Base-by-base conservation (phyloP, 192 early-diverging fungal species). In the Dissophora ornata region DNA sequence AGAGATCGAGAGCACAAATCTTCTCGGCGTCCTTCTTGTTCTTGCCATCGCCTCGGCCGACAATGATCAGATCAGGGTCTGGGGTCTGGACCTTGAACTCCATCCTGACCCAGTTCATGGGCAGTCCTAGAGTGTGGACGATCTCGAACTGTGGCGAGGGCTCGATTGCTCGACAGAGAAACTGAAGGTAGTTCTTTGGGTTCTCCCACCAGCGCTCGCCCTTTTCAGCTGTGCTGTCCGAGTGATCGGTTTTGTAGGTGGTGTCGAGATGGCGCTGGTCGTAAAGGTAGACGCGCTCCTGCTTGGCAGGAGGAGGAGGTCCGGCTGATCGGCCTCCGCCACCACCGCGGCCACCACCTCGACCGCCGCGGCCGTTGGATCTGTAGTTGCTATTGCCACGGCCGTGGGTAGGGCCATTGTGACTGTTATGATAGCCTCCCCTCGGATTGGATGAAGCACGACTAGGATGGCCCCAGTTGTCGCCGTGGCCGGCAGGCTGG, bases 1-100 rank as follows among this genome's bases (percentile, higher is more conserved):
- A 80, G 34, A 59, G 33, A 29, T 83, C 55, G 9, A 83, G 62
- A 2, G 67, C 70, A 24, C 79, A 73, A 8, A 78, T 51, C 56
- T 62, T 83, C 33, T 83, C 81, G 0, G 81, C 79, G 32, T 83
- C 79, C 51, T 83, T 83, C 25, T 83, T 83, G 36, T 66, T 80
- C 58, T 57, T 67, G 46, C 66, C 67, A 32, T 83, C 81, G 29
- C 81, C 81, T 9, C 61, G 36, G 21, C 62, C 79, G 10, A 45
- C 44, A n/a, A 81, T 70, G 9, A 57, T 51, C 25, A 77, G 19
- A 18, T 60, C 71, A 13, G 71, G 71, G 21, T 77, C 71, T 0
- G 71, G 71, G 0, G 71, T 62, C 33, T 77, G 71, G 21, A 77
- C 71, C 51, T 67, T 77, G 45, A 48, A 77, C 52, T 77, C 63